Conservation (phyloP, 2,329 filamentous ascomycete genomes). For the Ophiostoma triangulosporum region DNA sequence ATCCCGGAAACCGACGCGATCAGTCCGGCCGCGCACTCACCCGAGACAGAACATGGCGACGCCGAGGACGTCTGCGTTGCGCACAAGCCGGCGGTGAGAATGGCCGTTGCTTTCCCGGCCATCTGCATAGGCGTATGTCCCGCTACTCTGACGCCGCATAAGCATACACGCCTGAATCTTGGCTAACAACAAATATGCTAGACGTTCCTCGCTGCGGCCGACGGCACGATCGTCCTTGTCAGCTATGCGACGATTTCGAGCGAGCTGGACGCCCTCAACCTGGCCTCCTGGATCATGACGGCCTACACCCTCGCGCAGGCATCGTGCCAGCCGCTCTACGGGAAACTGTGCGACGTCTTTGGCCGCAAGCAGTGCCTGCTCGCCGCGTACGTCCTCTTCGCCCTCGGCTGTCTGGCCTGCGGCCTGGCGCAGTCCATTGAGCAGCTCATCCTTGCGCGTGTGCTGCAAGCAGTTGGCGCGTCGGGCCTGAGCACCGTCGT, state of each 20-base stretch:
- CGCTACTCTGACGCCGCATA: no score
- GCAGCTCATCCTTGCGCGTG: constrained; percentile 22
- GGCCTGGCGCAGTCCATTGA: constrained; percentile 33
- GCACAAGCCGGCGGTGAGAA: not conserved
- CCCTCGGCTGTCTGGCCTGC: constrained; percentile 36
- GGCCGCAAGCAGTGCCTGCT: constrained; percentile 53
- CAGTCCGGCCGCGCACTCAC: not conserved
- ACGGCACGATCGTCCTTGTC: constrained; percentile 4
- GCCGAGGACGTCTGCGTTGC: not conserved
- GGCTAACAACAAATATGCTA: no score
- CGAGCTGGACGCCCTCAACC: constrained; percentile 2
- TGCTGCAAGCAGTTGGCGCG: constrained; percentile 37
- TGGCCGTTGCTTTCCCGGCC: not conserved
- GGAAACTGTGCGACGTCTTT: constrained; percentile 36
- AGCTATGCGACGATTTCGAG: constrained; percentile 6
- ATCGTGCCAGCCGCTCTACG: constrained; percentile 56
- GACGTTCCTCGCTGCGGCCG: constrained; percentile 6
- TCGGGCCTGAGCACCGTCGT: constrained; percentile 51
- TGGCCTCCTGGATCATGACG: constrained; percentile 7
- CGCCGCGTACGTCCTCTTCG: constrained; percentile 32
- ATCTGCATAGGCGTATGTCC: not conserved
- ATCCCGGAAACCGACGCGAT: not conserved
- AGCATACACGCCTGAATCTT: no score
- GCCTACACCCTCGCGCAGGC: constrained; percentile 16
- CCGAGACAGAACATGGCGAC: not conserved